Evolutionary conservation across 106 monocot genomes (phyloP).

Genomic region (Allium fistulosum): DNA sequence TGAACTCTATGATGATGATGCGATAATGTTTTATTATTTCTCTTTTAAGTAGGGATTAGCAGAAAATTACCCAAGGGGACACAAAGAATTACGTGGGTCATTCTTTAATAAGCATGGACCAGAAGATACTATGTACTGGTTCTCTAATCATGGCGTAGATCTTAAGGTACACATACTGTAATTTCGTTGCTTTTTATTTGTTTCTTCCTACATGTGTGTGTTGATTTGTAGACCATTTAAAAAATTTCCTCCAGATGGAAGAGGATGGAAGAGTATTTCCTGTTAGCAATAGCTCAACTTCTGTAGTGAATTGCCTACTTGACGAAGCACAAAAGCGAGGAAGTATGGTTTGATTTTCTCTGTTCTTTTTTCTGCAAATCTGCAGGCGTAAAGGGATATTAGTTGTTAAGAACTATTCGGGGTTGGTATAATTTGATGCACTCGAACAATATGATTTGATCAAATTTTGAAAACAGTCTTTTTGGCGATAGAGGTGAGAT

Average conservation of each 20-base stretch:
- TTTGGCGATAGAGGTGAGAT: too few relatives aligned
- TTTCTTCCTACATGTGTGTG: slow-evolving; percentile 4
- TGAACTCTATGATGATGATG: background rate
- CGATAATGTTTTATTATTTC: background rate
- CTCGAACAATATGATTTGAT: too few relatives aligned
- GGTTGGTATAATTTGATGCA: too few relatives aligned
- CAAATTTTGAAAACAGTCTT: too few relatives aligned
- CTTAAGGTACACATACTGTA: slow-evolving; percentile 50
- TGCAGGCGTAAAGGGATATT: too few relatives aligned
- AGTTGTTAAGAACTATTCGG: too few relatives aligned
- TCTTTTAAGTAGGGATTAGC: slow-evolving; percentile 38
- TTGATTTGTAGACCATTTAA: background rate
- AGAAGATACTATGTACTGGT: slow-evolving; percentile 84
- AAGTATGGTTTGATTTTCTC: slow-evolving; percentile 32
- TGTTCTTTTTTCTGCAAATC: background rate
- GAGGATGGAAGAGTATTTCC: slow-evolving; percentile 99
- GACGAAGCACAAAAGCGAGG: slow-evolving; percentile 69
- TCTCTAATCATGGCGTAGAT: slow-evolving; percentile 74
- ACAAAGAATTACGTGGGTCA: slow-evolving; percentile 81
- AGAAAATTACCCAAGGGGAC: slow-evolving; percentile 89
- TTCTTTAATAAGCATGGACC: slow-evolving; percentile 88
- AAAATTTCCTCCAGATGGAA: slow-evolving; percentile 55
- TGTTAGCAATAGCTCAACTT: slow-evolving; percentile 67
- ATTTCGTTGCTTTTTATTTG: slow-evolving; percentile 2
- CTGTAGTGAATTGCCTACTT: slow-evolving; percentile 89